Base-by-base conservation (phyloP, 495 filamentous ascomycete genomes). In the Trichoderma virens region DNA sequence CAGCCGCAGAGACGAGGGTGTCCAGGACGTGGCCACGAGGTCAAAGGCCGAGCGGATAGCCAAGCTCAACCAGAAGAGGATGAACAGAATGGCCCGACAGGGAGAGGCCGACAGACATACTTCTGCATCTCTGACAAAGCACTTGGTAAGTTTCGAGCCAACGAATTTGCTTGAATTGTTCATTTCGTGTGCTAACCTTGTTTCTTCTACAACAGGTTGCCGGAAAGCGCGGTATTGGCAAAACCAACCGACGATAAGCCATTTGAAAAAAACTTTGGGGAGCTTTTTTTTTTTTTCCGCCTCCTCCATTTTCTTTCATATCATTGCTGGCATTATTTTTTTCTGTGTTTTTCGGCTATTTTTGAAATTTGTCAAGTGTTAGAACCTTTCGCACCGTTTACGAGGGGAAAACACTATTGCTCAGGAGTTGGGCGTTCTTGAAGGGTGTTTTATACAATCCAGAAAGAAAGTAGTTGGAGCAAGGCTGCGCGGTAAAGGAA, bases 81-180 rank as follows among this genome's bases (percentile, higher is more conserved):
- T 95, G 92, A 98, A 98, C 80, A 83, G 93, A 66, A 93, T 95
- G 90, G 94, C 94, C 51, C 86, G 93, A 73, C 87, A 90, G 81
- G 94, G 94, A 78, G 94, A 98, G 80, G 92, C 92, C 41, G 94
- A 98, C 85, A 83, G 94, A 72, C 95, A 98, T 78, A 88, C 87
- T 61, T 87, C 87, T 63, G 87, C 88, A 9, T 81, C 88, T 51
- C 77, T 96, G 73, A 86, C 90, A 61, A 98, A 96, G 80, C 93
- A 97, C 79, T 83, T 98, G 85, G 91, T 97, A 83, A 70, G 86
- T 82, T 32, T 35, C 11, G 32, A 35, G 32, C 32, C 4, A 11
- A 35, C n/a, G 47, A 18, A 39, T 18, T 28, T n/a, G n/a, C 18
- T 27, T 61, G 6, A 0, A 31, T 18, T 27, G 18, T 43, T 28